These are phyloP conservation scores for Cladosporium sp. DNA, from an alignment of 2,329 filamentous ascomycete species.

Conservation along the genomic window DNA sequence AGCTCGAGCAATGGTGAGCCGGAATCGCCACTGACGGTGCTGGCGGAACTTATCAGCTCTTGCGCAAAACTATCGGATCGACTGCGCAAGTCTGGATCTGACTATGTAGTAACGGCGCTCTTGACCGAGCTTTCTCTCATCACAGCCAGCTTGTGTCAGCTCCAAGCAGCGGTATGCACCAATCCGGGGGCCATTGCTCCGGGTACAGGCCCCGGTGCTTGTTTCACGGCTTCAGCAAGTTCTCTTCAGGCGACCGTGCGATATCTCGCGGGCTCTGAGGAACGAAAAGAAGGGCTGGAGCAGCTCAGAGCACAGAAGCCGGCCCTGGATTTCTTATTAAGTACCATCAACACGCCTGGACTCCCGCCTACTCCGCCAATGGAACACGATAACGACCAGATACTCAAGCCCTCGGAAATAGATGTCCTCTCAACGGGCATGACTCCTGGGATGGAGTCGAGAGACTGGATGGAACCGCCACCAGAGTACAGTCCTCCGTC, in stretches of 20 bases:
- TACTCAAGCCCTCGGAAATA: not conserved
- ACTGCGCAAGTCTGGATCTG: conserved; percentile 17
- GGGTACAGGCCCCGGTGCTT: conserved; percentile 18
- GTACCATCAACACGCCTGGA: conserved; percentile 5
- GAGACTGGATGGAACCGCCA: conserved; percentile 34
- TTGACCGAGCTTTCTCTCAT: conserved; percentile 27
- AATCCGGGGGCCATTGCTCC: conserved; percentile 15
- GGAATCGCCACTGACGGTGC: conserved; percentile 18
- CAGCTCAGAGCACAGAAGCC: conserved; percentile 29
- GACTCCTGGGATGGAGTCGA: conserved; percentile 29
- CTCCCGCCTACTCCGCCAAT: conserved; percentile 29
- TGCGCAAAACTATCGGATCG: conserved; percentile 23
- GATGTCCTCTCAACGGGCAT: conserved; percentile 26
- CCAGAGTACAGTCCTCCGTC: conserved; percentile 33
- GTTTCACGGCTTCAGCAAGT: conserved; percentile 19
- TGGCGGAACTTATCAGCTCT: conserved; percentile 23
- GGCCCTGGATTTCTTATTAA: conserved; percentile 28
- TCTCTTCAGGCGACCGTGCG: conserved; percentile 13
- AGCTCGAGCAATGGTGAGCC: conserved; percentile 15
- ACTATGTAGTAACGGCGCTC: conserved; percentile 16
- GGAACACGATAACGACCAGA: not conserved
- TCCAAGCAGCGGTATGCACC: conserved; percentile 24
- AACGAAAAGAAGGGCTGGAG: conserved; percentile 19
- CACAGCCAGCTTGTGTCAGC: conserved; percentile 26
- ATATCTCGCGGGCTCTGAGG: not conserved